A percentile compares a stretch with the other conserved stretches of the same genome.
These are phyloP conservation scores for Colletotrichum tofieldiae DNA, from an alignment of 2,329 filamentous ascomycete species.

Conservation along the genomic window DNA sequence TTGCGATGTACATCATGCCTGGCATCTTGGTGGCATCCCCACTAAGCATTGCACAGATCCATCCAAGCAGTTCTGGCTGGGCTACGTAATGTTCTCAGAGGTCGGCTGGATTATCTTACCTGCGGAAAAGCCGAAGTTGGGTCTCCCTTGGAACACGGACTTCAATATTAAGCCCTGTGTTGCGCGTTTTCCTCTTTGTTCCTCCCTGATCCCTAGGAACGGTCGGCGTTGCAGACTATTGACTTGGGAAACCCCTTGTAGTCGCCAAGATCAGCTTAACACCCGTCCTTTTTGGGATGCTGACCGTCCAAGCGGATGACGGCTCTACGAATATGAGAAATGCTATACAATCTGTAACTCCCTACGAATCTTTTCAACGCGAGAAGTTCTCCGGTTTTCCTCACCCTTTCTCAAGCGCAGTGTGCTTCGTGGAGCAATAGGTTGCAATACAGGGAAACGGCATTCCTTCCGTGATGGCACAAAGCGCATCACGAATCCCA, in stretches of 20 bases:
- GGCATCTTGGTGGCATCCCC: constrained; percentile 2
- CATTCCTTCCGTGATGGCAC: constrained; percentile 27
- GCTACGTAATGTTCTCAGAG: background rate
- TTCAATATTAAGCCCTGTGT: constrained; percentile 17
- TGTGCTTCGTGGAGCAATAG: constrained; percentile 27
- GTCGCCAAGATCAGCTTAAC: background rate
- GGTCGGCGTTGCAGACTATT: constrained; percentile 32
- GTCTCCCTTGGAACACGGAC: constrained; percentile 29
- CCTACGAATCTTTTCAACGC: background rate
- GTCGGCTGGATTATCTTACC: constrained; percentile 1
- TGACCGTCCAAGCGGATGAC: constrained; percentile 4
- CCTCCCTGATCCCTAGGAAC: constrained; percentile 36
- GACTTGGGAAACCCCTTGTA: constrained; percentile 17
- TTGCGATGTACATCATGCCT: constrained; percentile 6
- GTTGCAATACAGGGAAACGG: constrained; percentile 35
- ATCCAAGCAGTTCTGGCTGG: background rate
- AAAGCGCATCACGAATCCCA: background rate
- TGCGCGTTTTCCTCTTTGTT: constrained; percentile 6
- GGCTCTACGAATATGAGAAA: background rate
- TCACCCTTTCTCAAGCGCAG: background rate
- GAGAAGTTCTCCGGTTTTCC: background rate
- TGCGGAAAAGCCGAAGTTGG: background rate
- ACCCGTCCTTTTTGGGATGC: background rate
- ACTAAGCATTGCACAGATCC: constrained; percentile 2
- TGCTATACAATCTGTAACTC: constrained; percentile 27